These are phyloP conservation scores for Tetrahymena thermophila DNA, from an alignment of 73 alveolate species.

Conservation along the genomic window DNA sequence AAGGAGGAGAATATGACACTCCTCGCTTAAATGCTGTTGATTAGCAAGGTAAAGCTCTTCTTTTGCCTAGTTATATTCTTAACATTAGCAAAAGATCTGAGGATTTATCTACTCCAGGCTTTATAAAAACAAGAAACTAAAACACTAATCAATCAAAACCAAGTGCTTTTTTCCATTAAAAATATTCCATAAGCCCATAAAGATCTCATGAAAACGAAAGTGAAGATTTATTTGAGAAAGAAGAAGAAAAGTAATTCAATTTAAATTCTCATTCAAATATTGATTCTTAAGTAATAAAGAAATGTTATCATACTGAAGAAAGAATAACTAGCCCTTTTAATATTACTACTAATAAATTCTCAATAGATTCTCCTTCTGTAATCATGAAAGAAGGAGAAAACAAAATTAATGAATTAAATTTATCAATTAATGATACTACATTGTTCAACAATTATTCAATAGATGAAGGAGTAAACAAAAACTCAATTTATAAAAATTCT, in stretches of 20 bases:
- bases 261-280: background rate
- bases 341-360: background rate
- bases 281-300: background rate
- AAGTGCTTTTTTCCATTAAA: background rate
- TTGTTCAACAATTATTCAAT: background rate
- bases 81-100: background rate
- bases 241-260: background rate
- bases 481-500: background rate
- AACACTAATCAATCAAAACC: background rate
- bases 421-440: background rate
- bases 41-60: background rate
- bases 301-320: background rate
- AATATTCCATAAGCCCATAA: background rate
- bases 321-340: background rate
- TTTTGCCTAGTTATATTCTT: background rate
- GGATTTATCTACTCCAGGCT: background rate
- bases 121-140: background rate
- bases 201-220: background rate
- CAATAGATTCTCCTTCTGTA: background rate
- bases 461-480: background rate
- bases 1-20: background rate
- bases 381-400: background rate
- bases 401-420: background rate
- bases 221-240: background rate
- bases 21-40: background rate